phyloP scores from a whole-genome alignment of 306 rosid genomes.

The Sphenostylis stenocarpa region DNA sequence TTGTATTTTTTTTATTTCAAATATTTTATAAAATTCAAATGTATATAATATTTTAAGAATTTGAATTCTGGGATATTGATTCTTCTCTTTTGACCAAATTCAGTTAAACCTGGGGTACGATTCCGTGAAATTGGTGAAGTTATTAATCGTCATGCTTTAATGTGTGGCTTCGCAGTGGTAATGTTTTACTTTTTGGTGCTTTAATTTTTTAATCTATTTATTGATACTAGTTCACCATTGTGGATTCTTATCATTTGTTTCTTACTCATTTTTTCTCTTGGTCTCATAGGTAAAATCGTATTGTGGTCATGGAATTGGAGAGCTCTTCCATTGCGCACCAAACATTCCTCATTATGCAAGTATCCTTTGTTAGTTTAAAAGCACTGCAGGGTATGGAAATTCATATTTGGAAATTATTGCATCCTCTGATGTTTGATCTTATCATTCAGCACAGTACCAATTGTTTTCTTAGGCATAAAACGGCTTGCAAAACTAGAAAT shows the following conservation, averaged over 20 bases:
- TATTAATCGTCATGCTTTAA: slow-evolving; percentile 73
- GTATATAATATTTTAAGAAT: background rate
- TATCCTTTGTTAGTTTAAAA: slow-evolving; percentile 44
- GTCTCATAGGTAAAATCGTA: slow-evolving; percentile 66
- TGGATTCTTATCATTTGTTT: slow-evolving; percentile 1
- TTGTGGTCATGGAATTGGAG: slow-evolving; percentile 97
- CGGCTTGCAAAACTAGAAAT: background rate
- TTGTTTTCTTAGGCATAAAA: background rate
- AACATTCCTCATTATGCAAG: slow-evolving; percentile 89
- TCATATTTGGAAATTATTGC: background rate
- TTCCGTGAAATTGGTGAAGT: slow-evolving; percentile 96
- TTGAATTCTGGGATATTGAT: slow-evolving; percentile 21
- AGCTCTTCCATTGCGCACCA: slow-evolving; percentile 96
- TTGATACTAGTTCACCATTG: background rate
- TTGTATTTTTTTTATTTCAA: background rate
- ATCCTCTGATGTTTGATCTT: slow-evolving; percentile 13
- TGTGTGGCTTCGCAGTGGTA: slow-evolving; percentile 93
- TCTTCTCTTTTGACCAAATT: slow-evolving; percentile 25
- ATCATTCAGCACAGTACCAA: background rate
- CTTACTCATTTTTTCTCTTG: background rate
- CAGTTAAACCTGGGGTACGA: slow-evolving; percentile 92
- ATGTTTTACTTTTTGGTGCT: background rate
- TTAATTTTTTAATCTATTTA: background rate
- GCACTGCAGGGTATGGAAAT: background rate
- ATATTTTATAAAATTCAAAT: background rate